These are phyloP conservation scores for Lactuca sativa DNA, from an alignment of 129 eudicot genomes.

Conservation along the genomic window DNA sequence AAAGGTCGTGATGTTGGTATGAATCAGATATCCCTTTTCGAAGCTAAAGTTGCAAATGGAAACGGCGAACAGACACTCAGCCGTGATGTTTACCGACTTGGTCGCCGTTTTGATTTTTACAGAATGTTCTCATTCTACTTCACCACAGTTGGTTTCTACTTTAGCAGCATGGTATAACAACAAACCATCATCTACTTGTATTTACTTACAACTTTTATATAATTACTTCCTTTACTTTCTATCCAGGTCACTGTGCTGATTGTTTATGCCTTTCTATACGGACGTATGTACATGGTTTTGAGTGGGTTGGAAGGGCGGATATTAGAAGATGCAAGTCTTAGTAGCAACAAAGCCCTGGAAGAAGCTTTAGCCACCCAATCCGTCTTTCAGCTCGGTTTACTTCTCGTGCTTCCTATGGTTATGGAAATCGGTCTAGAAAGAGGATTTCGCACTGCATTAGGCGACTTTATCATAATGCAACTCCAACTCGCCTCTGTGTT, in stretches of 20 bases:
- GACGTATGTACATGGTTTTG: constrained; percentile 83
- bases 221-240: neutral
- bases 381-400: constrained; percentile 74
- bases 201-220: too few species aligned
- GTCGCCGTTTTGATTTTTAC: constrained; percentile 89
- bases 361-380: constrained; percentile 87
- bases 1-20: constrained; percentile 96
- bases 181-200: neutral
- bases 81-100: constrained; percentile 93
- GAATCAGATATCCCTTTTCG: constrained; percentile 93
- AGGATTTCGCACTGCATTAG: constrained; percentile 87
- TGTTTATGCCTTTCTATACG: constrained; percentile 74
- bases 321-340: constrained; percentile 47
- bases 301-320: constrained; percentile 82
- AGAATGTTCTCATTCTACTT: constrained; percentile 92
- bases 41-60: constrained; percentile 97
- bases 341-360: constrained; percentile 59
- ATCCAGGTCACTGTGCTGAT: constrained; percentile 85
- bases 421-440: constrained; percentile 91
- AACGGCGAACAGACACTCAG: constrained; percentile 98
- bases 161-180: constrained; percentile 87
- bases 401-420: constrained; percentile 91
- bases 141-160: constrained; percentile 96
- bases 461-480: constrained; percentile 88
- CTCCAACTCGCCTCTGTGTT: constrained; percentile 87